Base-by-base conservation (phyloP, 352 stramenopile species). In the Phytopythium mirpurense region DNA sequence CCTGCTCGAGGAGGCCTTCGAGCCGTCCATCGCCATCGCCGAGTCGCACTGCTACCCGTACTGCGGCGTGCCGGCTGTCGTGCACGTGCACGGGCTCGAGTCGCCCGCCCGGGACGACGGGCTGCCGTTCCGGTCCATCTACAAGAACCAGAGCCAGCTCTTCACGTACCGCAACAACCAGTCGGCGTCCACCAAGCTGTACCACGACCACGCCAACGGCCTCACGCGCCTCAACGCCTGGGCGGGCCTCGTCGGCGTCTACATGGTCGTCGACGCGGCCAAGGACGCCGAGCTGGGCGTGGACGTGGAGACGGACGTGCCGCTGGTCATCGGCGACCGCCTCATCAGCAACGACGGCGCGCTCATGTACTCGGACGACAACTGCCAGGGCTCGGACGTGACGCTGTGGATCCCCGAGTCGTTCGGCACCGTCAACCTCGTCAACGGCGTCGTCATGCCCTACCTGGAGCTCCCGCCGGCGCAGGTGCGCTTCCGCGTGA, bases 401-500 rank as follows among this genome's bases (percentile, higher is more conserved):
- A 86, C 69, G 3, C 34, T 63, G 19, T 88, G 76, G 78, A 63
- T 90, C 3, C 74, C 78, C 5, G 78, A 88, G 55, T 80, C 72
- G 8, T 90, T 70, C 32, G 78, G 78, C 23, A 65, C 66, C 1
- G 63, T 83, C 21, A 88, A 90, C 60, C 46, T 67, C 2, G 74
- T 88, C 46, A 88, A 90, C 55, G 79, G 74, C 21, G 71, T 85
- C 11, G 68, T 90, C 10, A 87, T 86, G 79, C 79, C 74, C 3
- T 90, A 80, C 57, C 41, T 86, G 4, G 65, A 86, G 44, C 59
- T 90, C 9, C 79, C 76, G 12, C 63, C 63, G 37, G 67, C 73
- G 11, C 76, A 90, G 43, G 75, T 86, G 34, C 76, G 79, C 26
- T 80, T 88, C 32, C 79, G 76, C 18, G 45, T 86, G n/a, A 57